A percentile compares a stretch with the other conserved stretches of the same genome.
Evolutionary conservation across 176 grass and related monocot genomes (phyloP).

Genomic region (Aegilops speltoides): DNA sequence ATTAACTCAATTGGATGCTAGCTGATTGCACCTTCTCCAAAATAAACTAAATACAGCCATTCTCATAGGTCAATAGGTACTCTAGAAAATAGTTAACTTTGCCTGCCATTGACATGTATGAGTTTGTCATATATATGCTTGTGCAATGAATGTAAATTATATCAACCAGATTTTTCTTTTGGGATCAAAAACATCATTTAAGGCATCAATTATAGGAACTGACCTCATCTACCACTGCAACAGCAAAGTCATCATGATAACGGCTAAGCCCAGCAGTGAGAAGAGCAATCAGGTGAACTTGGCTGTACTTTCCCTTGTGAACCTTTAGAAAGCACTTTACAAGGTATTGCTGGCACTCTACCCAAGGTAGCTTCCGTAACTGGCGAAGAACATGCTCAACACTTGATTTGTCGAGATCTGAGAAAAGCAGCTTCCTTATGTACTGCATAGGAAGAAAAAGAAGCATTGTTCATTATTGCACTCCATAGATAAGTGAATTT

Average conservation of each 20-base stretch:
- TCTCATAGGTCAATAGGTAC: background rate
- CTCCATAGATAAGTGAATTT: slow-evolving; percentile 15
- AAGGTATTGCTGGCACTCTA: slow-evolving; percentile 82
- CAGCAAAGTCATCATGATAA: slow-evolving; percentile 86
- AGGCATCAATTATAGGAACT: slow-evolving; percentile 26
- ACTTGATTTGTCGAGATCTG: slow-evolving; percentile 92
- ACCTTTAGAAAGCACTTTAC: slow-evolving; percentile 98
- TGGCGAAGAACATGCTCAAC: slow-evolving; percentile 90
- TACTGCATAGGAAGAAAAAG: slow-evolving; percentile 58
- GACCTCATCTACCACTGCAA: slow-evolving; percentile 89
- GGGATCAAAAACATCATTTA: background rate
- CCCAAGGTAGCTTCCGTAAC: slow-evolving; percentile 96
- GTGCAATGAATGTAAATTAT: background rate
- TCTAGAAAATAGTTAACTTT: background rate
- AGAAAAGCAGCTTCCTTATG: slow-evolving; percentile 94
- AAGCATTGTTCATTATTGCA: slow-evolving; percentile 28
- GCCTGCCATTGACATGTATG: background rate
- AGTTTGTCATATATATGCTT: background rate
- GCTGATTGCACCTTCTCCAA: slow-evolving; percentile 8
- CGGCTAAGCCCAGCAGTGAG: slow-evolving; percentile 87
- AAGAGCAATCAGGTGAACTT: slow-evolving; percentile 88
- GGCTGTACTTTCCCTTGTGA: slow-evolving; percentile 98
- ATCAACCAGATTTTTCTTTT: background rate
- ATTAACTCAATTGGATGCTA: slow-evolving; percentile 29
- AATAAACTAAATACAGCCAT: background rate